These are phyloP conservation scores for Calonectria pseudoreteaudii DNA, from an alignment of 2,329 filamentous ascomycete species.

Conservation along the genomic window DNA sequence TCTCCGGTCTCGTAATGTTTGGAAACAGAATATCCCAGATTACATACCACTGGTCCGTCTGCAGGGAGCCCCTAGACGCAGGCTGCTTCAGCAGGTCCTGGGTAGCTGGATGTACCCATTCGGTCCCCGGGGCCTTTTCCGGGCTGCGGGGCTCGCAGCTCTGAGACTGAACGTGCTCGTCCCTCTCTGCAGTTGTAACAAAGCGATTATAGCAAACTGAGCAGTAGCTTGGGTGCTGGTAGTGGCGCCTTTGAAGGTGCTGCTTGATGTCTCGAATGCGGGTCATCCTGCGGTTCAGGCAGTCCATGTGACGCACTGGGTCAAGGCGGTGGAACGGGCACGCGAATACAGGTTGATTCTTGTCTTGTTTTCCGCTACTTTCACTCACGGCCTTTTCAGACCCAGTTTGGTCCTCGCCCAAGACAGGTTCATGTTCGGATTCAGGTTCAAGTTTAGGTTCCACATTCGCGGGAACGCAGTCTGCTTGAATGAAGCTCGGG, in stretches of 20 bases:
- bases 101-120: neutral
- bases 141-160: neutral
- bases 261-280: neutral
- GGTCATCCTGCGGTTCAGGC: neutral
- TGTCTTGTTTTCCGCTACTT: neutral
- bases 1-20: neutral
- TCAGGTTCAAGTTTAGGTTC: no score
- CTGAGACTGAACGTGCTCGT: neutral
- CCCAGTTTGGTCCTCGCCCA: neutral
- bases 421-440: no score
- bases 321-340: neutral
- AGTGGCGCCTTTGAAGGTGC: neutral
- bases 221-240: neutral
- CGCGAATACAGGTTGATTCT: neutral
- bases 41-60: neutral
- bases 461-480: neutral
- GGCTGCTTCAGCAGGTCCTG: neutral
- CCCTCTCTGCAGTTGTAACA: neutral
- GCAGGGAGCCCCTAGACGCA: neutral
- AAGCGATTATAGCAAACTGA: neutral
- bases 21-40: conserved; percentile 1
- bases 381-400: neutral
- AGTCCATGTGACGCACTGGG: neutral
- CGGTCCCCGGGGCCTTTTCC: neutral
- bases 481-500: neutral